Conservation (phyloP, 2,329 filamentous ascomycete genomes). For the Coleophoma crateriformis region DNA sequence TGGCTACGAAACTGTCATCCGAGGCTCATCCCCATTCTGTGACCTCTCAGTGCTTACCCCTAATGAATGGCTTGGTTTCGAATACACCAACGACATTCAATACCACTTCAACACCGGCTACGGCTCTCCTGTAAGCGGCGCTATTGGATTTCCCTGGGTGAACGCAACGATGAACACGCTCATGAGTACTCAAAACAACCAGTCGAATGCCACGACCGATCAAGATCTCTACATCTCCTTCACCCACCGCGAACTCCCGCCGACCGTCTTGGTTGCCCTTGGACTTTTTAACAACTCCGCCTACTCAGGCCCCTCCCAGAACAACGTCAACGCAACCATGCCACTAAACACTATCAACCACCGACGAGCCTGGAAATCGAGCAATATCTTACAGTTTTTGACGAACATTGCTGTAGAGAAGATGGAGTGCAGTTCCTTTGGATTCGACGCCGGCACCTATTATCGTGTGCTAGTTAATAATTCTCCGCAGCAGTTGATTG, state of each 20-base stretch:
- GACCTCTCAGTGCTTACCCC: conserved; percentile 35
- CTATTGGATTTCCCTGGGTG: conserved; percentile 45
- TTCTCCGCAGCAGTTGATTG: conserved; percentile 40
- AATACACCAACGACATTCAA: conserved; percentile 43
- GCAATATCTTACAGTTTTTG: conserved; percentile 46
- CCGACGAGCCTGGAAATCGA: conserved; percentile 42
- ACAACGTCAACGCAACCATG: conserved; percentile 43
- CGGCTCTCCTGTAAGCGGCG: conserved; percentile 37
- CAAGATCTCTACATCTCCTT: conserved; percentile 50
- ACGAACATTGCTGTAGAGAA: conserved; percentile 48
- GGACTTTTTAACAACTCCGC: conserved; percentile 49
- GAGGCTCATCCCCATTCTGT: conserved; percentile 41
- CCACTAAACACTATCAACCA: conserved; percentile 41
- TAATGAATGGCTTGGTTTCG: conserved; percentile 42
- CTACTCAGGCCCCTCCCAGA: conserved; percentile 33
- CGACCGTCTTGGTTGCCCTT: conserved; percentile 45
- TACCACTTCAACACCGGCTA: conserved; percentile 49
- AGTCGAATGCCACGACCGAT: conserved; percentile 22
- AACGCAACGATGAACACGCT: conserved; percentile 41
- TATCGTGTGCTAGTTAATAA: conserved; percentile 45
- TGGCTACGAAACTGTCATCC: conserved; percentile 44
- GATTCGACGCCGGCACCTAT: conserved; percentile 36
- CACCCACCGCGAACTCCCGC: conserved; percentile 48
- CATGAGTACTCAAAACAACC: conserved; percentile 21
- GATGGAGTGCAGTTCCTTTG: conserved; percentile 44